A percentile compares a stretch with the other conserved stretches of the same genome.
Evolutionary conservation across 768 basidiomycete genomes (phyloP).

Genomic region (Nidularia pulvinata): DNA sequence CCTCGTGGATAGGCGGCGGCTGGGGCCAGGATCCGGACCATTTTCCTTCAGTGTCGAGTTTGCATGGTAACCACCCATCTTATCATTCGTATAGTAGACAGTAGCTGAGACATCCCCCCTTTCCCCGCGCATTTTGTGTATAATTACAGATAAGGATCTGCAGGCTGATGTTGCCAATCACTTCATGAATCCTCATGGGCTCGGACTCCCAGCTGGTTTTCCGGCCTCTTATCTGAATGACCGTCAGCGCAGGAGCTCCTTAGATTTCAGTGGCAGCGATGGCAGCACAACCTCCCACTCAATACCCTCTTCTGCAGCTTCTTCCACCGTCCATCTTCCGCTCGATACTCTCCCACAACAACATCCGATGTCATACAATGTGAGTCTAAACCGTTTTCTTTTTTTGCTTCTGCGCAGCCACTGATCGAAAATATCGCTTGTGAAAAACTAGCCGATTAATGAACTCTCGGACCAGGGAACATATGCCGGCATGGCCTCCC

Average conservation of each 20-base stretch:
- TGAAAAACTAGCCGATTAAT: too few relatives aligned
- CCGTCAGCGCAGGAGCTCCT: constrained; percentile 2
- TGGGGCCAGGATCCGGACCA: constrained; percentile 9
- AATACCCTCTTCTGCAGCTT: constrained; percentile 52
- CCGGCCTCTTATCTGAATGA: constrained; percentile 1
- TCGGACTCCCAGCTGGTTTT: background rate
- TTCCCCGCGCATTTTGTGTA: background rate
- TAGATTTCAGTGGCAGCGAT: constrained; percentile 36
- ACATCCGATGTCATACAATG: constrained; percentile 1
- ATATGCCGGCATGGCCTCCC: background rate
- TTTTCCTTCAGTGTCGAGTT: background rate
- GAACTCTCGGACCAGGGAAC: background rate
- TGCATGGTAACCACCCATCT: constrained; percentile 7
- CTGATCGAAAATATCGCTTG: too few relatives aligned
- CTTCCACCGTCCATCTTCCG: constrained; percentile 53
- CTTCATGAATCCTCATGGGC: constrained; percentile 6
- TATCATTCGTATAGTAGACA: background rate
- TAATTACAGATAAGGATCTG: constrained; percentile 7
- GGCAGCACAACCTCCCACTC: constrained; percentile 40
- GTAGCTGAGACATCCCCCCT: background rate
- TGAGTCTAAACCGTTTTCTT: background rate
- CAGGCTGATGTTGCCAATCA: constrained; percentile 5
- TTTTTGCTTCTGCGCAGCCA: too few relatives aligned
- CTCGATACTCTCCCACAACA: constrained; percentile 10
- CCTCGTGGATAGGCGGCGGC: constrained; percentile 7